Evolutionary conservation across 2,329 filamentous ascomycete species (phyloP).

Genomic region (Trichoderma lentiforme): DNA sequence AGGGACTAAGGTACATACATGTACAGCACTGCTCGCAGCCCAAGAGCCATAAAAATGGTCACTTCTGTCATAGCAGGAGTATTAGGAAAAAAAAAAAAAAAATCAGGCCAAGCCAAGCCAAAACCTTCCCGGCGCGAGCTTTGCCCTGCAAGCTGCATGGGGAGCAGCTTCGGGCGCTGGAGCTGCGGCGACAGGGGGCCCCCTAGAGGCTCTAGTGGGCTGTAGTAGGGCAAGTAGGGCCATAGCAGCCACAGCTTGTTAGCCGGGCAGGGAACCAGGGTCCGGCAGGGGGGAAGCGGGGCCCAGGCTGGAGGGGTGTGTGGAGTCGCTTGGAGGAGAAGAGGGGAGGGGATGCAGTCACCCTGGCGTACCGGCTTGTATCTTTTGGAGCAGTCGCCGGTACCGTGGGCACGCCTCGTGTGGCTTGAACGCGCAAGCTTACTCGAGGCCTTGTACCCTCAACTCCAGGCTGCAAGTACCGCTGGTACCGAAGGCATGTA

Average conservation of each 20-base stretch:
- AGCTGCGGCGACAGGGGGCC: slow-evolving; percentile 12
- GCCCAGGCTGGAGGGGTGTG: neutral
- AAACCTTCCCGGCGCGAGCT: slow-evolving; percentile 1
- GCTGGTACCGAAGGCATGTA: neutral
- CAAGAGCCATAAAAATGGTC: neutral
- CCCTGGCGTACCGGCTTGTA: slow-evolving; percentile 14
- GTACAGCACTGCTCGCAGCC: slow-evolving; percentile 2
- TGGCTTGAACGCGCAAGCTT: neutral
- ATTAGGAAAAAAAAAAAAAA: neutral
- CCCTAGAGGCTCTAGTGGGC: neutral
- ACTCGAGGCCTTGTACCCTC: neutral
- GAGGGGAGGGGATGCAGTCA: slow-evolving; percentile 2
- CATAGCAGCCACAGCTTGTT: neutral
- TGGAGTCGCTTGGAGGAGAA: slow-evolving; percentile 1
- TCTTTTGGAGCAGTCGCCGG: neutral
- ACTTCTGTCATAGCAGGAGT: neutral
- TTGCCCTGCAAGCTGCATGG: slow-evolving; percentile 15
- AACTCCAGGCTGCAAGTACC: neutral
- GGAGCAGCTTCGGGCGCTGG: slow-evolving; percentile 1
- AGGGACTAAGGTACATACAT: neutral
- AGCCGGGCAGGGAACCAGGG: slow-evolving; percentile 14
- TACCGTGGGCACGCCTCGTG: neutral
- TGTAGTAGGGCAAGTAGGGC: neutral
- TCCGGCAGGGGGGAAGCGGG: slow-evolving; percentile 14
- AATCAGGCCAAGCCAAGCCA: neutral